phyloP scores from a whole-genome alignment of 1,139 yeast genomes.

The Scheffersomyces insectosa region DNA sequence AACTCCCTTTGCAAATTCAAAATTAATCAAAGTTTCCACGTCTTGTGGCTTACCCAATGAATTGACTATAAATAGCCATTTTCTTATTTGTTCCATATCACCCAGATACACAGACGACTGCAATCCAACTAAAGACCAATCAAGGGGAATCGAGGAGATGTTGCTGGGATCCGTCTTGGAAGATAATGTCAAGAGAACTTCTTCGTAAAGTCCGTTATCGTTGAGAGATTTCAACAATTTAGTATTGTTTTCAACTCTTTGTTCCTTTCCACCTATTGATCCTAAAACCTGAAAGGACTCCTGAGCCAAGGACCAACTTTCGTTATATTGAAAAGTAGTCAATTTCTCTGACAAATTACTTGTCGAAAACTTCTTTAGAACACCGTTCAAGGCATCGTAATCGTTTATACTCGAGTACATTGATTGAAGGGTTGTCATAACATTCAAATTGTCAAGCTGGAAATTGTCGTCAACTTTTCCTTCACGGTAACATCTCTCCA shows the following conservation, averaged over 20 bases:
- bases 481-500: slow-evolving; percentile 71
- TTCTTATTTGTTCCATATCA: slow-evolving; percentile 46
- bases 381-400: slow-evolving; percentile 87
- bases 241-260: slow-evolving; percentile 31
- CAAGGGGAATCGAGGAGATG: slow-evolving; percentile 35
- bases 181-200: slow-evolving; percentile 37
- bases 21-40: slow-evolving; percentile 57
- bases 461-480: slow-evolving; percentile 33
- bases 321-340: slow-evolving; percentile 78
- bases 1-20: slow-evolving; percentile 66
- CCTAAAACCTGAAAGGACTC: slow-evolving; percentile 76
- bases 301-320: slow-evolving; percentile 85
- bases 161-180: slow-evolving; percentile 27
- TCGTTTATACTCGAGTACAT: slow-evolving; percentile 90
- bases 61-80: slow-evolving; percentile 52
- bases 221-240: slow-evolving; percentile 39
- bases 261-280: slow-evolving; percentile 27
- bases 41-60: slow-evolving; percentile 44
- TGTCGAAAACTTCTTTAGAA: slow-evolving; percentile 70
- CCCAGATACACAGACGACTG: slow-evolving; percentile 76
- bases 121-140: slow-evolving; percentile 68
- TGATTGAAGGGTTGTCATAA: slow-evolving; percentile 60
- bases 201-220: slow-evolving; percentile 45
- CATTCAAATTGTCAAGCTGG: slow-evolving; percentile 33
- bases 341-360: slow-evolving; percentile 71